These are phyloP conservation scores for slime mould (Dictyostelium discoideum) DNA, from an alignment of 78 protist species.

Conservation along the genomic window dicty_2.7 NC_007089.4:5993001-5993500, in stretches of 20 bases:
- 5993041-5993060: background rate
- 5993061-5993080: conserved; percentile 17
- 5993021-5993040: background rate
- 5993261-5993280: conserved; percentile 39
- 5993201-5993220: too few species aligned
- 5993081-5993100: conserved; percentile 10
- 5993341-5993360: conserved; percentile 13
- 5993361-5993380: conserved; percentile 22
- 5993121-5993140: conserved; percentile 34
- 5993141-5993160: background rate
- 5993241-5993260: too few species aligned
- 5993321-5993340: conserved; percentile 63
- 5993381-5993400: conserved; percentile 55
- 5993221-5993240: background rate
- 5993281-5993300: conserved; percentile 46
- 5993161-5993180: background rate
- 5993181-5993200: too few species aligned
- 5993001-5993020: too few species aligned
- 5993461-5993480: conserved; percentile 72
- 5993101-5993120: conserved; percentile 31
- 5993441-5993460: conserved; percentile 10
- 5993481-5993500: conserved; percentile 20
- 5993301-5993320: conserved; percentile 58
- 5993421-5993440: conserved; percentile 54
- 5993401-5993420: conserved; percentile 79